Percentiles rank a stretch among this genome's conserved stretches.
These are phyloP conservation scores for Candida argentea DNA, from an alignment of 805 yeast species.

Conservation along the genomic window DNA sequence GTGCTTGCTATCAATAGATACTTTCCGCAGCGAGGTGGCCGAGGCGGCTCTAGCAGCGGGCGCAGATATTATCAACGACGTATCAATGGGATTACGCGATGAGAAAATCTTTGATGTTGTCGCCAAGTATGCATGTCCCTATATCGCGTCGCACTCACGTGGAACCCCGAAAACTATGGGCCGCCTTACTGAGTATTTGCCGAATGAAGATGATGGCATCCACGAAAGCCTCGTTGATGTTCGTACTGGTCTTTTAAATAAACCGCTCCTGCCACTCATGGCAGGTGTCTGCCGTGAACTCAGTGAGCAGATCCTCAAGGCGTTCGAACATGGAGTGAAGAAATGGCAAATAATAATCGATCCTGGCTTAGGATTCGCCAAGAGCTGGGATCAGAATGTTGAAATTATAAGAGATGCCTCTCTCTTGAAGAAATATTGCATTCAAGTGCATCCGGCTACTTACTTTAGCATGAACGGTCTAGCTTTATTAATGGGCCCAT, in stretches of 20 bases:
- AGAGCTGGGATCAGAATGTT: slow-evolving; percentile 60
- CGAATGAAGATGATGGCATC: slow-evolving; percentile 24
- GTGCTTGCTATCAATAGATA: slow-evolving; percentile 71
- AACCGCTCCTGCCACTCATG: slow-evolving; percentile 28
- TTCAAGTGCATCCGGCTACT: slow-evolving; percentile 13
- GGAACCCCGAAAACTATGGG: slow-evolving; percentile 76
- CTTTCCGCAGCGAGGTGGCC: slow-evolving; percentile 75
- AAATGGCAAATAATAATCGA: slow-evolving; percentile 91
- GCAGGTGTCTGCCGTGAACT: slow-evolving; percentile 61
- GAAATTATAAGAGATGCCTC: slow-evolving; percentile 45
- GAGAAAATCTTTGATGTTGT: slow-evolving; percentile 53
- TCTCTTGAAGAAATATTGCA: slow-evolving; percentile 40
- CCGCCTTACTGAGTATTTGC: slow-evolving; percentile 42
- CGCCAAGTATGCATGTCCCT: slow-evolving; percentile 64
- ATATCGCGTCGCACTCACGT: slow-evolving; percentile 74
- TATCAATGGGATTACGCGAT: slow-evolving; percentile 73
- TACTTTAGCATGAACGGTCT: slow-evolving; percentile 40
- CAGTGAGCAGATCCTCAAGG: slow-evolving; percentile 41
- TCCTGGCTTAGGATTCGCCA: slow-evolving; percentile 98
- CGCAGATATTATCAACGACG: slow-evolving; percentile 87
- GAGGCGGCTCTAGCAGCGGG: slow-evolving; percentile 58
- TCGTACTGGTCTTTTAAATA: slow-evolving; percentile 9
- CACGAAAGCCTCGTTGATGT: slow-evolving; percentile 27
- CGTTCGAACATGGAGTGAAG: slow-evolving; percentile 52
- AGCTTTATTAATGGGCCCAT: slow-evolving; percentile 76